Evolutionary conservation across 495 filamentous ascomycete genomes (phyloP).

Genomic region (Monascus purpureus): DNA sequence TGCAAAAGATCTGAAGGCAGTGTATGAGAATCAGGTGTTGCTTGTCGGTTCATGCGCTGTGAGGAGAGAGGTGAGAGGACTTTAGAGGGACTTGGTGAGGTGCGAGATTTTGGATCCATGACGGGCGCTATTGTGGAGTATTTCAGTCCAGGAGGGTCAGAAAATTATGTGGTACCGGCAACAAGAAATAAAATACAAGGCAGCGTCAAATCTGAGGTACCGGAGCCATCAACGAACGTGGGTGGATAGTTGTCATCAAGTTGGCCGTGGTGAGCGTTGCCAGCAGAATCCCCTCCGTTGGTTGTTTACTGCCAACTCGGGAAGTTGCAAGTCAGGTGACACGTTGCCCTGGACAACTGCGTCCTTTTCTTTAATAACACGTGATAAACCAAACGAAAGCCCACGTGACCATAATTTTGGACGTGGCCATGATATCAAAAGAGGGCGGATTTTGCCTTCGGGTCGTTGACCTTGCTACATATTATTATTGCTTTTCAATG

Average conservation of each 20-base stretch:
- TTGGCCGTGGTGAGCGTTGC: too few relatives aligned
- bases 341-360: constrained; percentile 23
- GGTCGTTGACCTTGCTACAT: too few relatives aligned
- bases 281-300: too few relatives aligned
- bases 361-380: constrained; percentile 4
- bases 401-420: too few relatives aligned
- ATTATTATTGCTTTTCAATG: too few relatives aligned
- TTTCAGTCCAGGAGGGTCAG: constrained; percentile 2
- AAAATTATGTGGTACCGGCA: constrained; percentile 10
- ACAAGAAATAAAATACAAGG: constrained; percentile 2
- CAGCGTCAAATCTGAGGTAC: too few relatives aligned
- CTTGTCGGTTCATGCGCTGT: constrained; percentile 67
- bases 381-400: too few relatives aligned
- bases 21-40: constrained; percentile 38
- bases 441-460: too few relatives aligned
- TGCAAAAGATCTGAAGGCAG: constrained; percentile 30
- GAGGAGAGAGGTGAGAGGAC: constrained; percentile 62
- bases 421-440: too few relatives aligned
- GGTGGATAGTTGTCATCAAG: too few relatives aligned
- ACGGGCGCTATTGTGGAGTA: constrained; percentile 8
- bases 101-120: constrained; percentile 31
- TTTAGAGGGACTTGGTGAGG: constrained; percentile 37
- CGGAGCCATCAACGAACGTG: too few relatives aligned
- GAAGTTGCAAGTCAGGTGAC: constrained; percentile 19
- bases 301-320: constrained; percentile 22